A percentile compares a stretch with the other conserved stretches of the same genome.
These are phyloP conservation scores for Tubosaeta brunneosetosa DNA, from an alignment of 768 basidiomycete genomes.

Conservation along the genomic window DNA sequence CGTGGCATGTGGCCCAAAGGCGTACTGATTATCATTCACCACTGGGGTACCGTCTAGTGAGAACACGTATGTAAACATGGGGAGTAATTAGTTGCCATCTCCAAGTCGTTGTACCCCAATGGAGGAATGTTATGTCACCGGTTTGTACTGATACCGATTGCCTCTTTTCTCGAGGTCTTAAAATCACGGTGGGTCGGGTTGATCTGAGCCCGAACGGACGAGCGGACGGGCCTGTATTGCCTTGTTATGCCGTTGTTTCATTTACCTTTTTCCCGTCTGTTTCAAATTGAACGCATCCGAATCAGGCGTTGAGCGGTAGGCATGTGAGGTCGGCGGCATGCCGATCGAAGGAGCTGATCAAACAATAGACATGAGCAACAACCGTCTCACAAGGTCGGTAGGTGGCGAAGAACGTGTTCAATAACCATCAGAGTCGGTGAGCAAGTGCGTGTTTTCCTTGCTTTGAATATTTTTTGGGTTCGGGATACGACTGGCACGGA, in stretches of 20 bases:
- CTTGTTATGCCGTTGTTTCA: not conserved
- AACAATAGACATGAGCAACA: not conserved
- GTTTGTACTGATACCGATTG: not conserved
- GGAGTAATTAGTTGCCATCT: slow-evolving; percentile 1
- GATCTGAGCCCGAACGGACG: slow-evolving; percentile 1
- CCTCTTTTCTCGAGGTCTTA: not conserved
- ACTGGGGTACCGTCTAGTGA: slow-evolving; percentile 6
- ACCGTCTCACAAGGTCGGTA: not conserved
- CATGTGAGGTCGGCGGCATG: not conserved
- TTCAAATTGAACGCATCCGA: not conserved
- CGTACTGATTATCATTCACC: slow-evolving; percentile 3
- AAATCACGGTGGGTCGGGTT: not conserved
- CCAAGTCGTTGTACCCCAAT: not conserved
- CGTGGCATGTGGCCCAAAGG: slow-evolving; percentile 7
- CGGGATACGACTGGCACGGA: not conserved
- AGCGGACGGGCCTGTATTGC: not conserved
- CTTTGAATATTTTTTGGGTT: not conserved
- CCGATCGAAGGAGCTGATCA: slow-evolving; percentile 4
- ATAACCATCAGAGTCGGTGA: not conserved
- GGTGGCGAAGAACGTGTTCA: not conserved
- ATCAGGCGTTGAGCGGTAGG: not conserved
- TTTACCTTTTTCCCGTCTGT: not conserved
- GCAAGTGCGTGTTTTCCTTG: not conserved
- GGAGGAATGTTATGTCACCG: not conserved
- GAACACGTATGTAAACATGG: slow-evolving; percentile 3